Conservation (phyloP, 2,329 filamentous ascomycete species). For the Sporothrix schenckii region DNA sequence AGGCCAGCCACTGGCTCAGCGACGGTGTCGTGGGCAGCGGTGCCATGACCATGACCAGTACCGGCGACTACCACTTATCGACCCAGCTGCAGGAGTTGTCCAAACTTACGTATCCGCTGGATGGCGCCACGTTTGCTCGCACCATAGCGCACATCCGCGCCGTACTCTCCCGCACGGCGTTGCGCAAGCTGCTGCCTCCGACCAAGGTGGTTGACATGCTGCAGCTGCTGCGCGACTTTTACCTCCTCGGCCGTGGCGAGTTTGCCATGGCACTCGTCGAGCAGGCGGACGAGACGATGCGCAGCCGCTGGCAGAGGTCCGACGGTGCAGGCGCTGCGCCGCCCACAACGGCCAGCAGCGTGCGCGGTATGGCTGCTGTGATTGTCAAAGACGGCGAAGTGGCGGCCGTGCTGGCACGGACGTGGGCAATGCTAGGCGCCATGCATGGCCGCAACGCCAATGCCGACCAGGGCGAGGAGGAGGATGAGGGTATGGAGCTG, state of each 20-base stretch:
- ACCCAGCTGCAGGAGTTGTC: constrained; percentile 71
- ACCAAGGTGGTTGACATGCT: constrained; percentile 76
- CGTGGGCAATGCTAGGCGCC: constrained; percentile 78
- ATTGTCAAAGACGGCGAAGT: constrained; percentile 86
- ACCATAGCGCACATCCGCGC: constrained; percentile 76
- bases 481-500: constrained; percentile 81
- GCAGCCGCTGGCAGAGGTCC: constrained; percentile 69
- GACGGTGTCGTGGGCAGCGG: constrained; percentile 45
- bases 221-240: constrained; percentile 79
- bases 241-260: constrained; percentile 83
- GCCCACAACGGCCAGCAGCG: constrained; percentile 39
- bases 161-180: constrained; percentile 78
- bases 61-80: constrained; percentile 50
- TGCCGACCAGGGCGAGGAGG: constrained; percentile 68
- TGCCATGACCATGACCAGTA: constrained; percentile 49
- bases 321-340: constrained; percentile 41
- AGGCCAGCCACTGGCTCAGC: constrained; percentile 32
- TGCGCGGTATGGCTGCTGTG: constrained; percentile 62
- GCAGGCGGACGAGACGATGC: constrained; percentile 79
- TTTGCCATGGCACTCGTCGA: constrained; percentile 85
- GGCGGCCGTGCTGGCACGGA: constrained; percentile 71
- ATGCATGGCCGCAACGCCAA: constrained; percentile 69
- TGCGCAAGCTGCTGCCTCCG: constrained; percentile 80
- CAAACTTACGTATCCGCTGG: constrained; percentile 71
- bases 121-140: constrained; percentile 67